Evolutionary conservation across 306 rosid genomes (phyloP), one percentile per base, ranked within the genome.

Genomic region (Vigna radiata): DNA sequence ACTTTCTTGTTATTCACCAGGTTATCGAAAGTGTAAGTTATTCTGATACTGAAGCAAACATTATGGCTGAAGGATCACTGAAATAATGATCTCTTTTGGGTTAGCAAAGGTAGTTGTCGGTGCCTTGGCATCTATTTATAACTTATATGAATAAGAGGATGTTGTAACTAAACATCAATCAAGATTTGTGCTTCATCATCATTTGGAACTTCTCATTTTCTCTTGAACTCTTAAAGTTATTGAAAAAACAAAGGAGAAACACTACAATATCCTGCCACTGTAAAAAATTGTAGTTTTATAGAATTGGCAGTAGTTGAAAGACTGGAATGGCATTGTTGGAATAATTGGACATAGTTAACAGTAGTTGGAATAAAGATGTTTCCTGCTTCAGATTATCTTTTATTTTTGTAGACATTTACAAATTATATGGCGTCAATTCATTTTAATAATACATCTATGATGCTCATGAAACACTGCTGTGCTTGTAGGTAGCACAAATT

Each of bases 1-100:
- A 75, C 48, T 74, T 70, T 73, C 60, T 70, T 72, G 73, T 64
- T 67, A 77, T 73, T 80, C 79, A 58, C 64, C 85, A 56, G 82
- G 83, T 73, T 75, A 75, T 77, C 23, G 3, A 48, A 70, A 75
- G 27, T 64, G n/a, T 43, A 48, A 37, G 59, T 70, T 66, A 72
- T 48, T 44, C 56, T 83, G 71, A 44, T 72, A 47, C 33, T 52
- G 55, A 47, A 86, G 83, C 58, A 59, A 56, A 64, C 54, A 33
- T 60, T 68, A 27, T 68, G 66, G 73, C 77, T 68, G 58, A 60
- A 43, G 70, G 33, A 70, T 53, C 56, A 76, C 43, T 59, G 75
- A 81, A 54, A 70, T 74, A 55, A 55, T 56, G 73, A 16, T 75
- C 44, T 59, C 73, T 61, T 76, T 36, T 13, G 66, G 68, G 59